Evolutionary conservation across 208 protist species (phyloP), one percentile per base, ranked within the genome.

Genomic region (Crithidia acanthocephali): DNA sequence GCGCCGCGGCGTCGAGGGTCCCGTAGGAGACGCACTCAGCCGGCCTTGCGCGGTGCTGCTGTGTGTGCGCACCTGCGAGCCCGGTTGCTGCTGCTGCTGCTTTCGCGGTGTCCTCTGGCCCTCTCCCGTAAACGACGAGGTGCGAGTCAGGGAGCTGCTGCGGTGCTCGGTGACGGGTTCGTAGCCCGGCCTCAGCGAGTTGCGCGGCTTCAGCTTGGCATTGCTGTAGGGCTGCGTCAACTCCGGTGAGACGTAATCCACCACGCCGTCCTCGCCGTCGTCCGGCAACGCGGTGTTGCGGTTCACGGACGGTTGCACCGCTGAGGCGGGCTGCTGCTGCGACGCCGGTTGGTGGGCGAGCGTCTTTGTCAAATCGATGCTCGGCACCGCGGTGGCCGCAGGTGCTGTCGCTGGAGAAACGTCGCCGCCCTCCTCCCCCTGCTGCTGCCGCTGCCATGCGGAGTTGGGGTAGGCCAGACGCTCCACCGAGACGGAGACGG

Each of bases 141-240:
- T 68, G 45, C 50, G 62, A 7, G 50, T 58, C 18, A 68, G 48
- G 22, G 62, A 68, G 50, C 45, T 53, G 62, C 48, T 48, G 28
- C 47, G 35, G 65, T 60, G 72, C 32, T 53, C 59, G 35, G 69
- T 81, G 13, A 85, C 68, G 15, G 80, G 80, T 37, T 81, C 62
- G 62, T 76, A 85, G 48, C 70, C 75, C 18, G 80, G 80, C 33
- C 67, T 67, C 16, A 83, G 25, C 10, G 40, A 52, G 61, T 66
- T 67, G 25, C 76, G 67, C 5, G 51, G 56, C 16, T 59, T 68
- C 35, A 64, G 68, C 32, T n/a, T 66, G 7, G 60, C 47, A 33
- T 30, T 27, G 45, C 56, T 25, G n/a, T 59, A 66, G 16, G 78
- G 78, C 60, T 75, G 67, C 8, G 56, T 68, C n/a, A 83, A 44